These are phyloP conservation scores for Trametopsis cervina DNA, from an alignment of 768 basidiomycete species.

Conservation along the genomic window DNA sequence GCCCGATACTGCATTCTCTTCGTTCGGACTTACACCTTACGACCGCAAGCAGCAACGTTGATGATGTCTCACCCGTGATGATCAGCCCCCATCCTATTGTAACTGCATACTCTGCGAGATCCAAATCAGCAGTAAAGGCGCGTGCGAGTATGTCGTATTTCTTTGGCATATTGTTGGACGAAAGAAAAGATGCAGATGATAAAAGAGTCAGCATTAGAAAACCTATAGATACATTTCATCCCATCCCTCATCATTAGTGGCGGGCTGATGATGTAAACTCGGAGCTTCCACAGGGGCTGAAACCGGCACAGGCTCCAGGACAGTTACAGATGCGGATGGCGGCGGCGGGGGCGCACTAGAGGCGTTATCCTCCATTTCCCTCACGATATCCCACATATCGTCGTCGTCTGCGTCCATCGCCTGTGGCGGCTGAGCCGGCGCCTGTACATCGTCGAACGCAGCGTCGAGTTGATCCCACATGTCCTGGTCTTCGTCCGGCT, in stretches of 20 bases:
- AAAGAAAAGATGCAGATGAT: neutral
- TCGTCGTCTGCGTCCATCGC: slow-evolving; percentile 36
- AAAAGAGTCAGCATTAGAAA: neutral
- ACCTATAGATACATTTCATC: slow-evolving; percentile 57
- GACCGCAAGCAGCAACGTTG: too few relatives aligned
- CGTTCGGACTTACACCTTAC: too few relatives aligned
- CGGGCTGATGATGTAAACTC: slow-evolving; percentile 4
- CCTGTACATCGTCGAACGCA: slow-evolving; percentile 9
- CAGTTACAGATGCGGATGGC: neutral
- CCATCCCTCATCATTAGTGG: slow-evolving; percentile 46
- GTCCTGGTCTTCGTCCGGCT: slow-evolving; percentile 15
- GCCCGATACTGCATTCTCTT: too few relatives aligned
- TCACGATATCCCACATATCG: slow-evolving; percentile 68
- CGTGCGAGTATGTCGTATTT: too few relatives aligned
- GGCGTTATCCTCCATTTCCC: slow-evolving; percentile 40
- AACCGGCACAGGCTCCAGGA: too few relatives aligned
- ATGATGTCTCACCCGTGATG: too few relatives aligned
- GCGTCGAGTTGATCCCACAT: slow-evolving; percentile 21
- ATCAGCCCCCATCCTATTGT: too few relatives aligned
- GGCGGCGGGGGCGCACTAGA: too few relatives aligned
- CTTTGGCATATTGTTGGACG: too few relatives aligned
- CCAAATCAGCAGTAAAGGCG: too few relatives aligned
- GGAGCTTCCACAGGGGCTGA: too few relatives aligned
- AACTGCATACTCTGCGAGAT: too few relatives aligned
- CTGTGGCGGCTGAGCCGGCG: neutral